Base-by-base conservation (phyloP, 371 early-diverging fungal genomes). In the Dentiscutata heterogama region DNA sequence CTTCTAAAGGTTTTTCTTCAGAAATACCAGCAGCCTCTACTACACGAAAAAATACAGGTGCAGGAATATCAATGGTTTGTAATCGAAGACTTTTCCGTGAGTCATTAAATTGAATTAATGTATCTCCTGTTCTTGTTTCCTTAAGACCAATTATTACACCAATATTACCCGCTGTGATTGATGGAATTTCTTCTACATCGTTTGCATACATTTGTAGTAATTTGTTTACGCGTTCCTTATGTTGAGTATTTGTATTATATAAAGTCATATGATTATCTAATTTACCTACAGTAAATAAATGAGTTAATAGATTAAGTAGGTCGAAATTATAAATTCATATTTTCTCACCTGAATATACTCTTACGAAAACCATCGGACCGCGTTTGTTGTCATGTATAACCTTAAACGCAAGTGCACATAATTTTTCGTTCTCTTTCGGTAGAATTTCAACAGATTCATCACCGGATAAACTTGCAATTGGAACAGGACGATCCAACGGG, bases 381-480 rank as follows among this genome's bases (percentile, higher is more conserved):
- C 96, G 91, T 74, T 92, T 90, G 7, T 90, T 83, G 84, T 98
- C 97, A 70, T 95, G 93, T 0, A 94, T 88, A 0, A 99, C 97
- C 80, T 99, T 99, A 88, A 98, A 98, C 0, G 97, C 99, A 82
- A 99, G 87, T 0, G 97, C 98, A 80, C 93, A 94, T 14, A 97
- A 85, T 11, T 90, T 85, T 1, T 85, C 90, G 25, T 87, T 87
- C 29, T 91, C 90, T 20, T 87, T 84, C 11, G 86, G 75, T 0
- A 64, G 74, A 85, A 85, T 54, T 84, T 81, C 71, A 74, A 85
- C 31, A 65, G 83, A 25, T 84, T 88, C 54, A 71, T 89, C 79
- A 78, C 85, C 84, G 14, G 83, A 83, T 70, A 89, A 82, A 8
- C 87, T 89, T 1, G 90, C 94, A 16, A 94, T 82, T 18, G 93